Evolutionary conservation across 805 yeast species (phyloP).

Genomic region (Starmerella sp.): DNA sequence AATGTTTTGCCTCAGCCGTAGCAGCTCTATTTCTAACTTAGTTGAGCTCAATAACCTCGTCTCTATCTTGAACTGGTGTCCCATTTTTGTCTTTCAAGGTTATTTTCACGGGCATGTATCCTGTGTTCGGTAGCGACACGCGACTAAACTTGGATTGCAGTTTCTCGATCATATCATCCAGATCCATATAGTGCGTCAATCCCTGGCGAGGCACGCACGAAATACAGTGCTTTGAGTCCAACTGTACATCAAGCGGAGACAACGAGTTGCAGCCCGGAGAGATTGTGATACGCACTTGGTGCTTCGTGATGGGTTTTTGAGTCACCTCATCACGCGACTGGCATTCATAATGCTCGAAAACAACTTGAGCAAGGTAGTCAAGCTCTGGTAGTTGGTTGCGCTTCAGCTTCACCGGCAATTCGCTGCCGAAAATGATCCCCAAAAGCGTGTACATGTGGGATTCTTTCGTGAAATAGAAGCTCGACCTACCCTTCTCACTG

Average conservation of each 20-base stretch:
- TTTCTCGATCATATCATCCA: conserved; percentile 75
- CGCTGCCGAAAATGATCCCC: conserved; percentile 83
- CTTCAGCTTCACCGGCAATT: conserved; percentile 88
- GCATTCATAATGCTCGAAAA: conserved; percentile 78
- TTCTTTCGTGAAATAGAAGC: conserved; percentile 91
- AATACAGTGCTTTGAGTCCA: conserved; percentile 91
- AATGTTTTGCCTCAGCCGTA: too few relatives aligned
- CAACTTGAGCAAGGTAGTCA: conserved; percentile 88
- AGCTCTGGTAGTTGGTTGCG: conserved; percentile 93
- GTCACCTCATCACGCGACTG: conserved; percentile 44
- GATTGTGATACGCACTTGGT: conserved; percentile 79
- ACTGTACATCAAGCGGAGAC: conserved; percentile 91
- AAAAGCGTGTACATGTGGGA: conserved; percentile 89
- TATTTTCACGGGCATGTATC: conserved; percentile 29
- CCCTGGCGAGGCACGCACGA: conserved; percentile 88
- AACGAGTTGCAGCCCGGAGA: conserved; percentile 98
- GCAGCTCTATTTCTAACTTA: background rate
- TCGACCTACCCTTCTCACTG: conserved; percentile 73
- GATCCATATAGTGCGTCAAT: conserved; percentile 84
- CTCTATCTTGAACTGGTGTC: background rate
- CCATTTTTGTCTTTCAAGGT: conserved; percentile 9
- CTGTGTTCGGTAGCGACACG: conserved; percentile 77
- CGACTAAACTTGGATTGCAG: conserved; percentile 71
- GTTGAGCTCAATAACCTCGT: background rate
- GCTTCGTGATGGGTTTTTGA: conserved; percentile 49